Percentiles rank a stretch among this genome's conserved stretches.
phyloP scores from a whole-genome alignment of 768 basidiomycete genomes.

The Nevesoporus exiguus region DNA sequence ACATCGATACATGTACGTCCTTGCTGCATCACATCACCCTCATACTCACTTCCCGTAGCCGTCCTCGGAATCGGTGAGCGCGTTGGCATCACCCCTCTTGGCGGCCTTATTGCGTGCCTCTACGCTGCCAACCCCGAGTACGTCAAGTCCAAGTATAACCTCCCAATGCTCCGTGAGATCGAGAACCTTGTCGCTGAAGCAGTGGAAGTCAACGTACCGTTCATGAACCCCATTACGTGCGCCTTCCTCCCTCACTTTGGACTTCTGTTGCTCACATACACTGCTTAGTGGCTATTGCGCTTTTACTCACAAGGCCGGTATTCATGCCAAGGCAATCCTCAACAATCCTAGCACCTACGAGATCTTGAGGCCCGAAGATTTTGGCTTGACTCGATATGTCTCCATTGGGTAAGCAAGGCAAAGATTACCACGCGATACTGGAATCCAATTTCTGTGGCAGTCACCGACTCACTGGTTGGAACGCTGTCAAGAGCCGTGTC shows the following conservation, averaged over 20 bases:
- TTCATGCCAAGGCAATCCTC: conserved; percentile 99
- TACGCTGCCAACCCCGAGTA: conserved; percentile 98
- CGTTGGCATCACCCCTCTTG: conserved; percentile 97
- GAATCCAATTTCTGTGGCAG: conserved; percentile 35
- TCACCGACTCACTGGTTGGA: conserved; percentile 97
- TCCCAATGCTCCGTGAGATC: conserved; percentile 94
- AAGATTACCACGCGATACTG: neutral
- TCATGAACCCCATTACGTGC: conserved; percentile 94
- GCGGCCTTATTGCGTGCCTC: conserved; percentile 94
- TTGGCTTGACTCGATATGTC: conserved; percentile 95
- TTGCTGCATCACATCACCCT: neutral
- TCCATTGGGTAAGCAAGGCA: conserved; percentile 72
- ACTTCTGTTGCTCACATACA: neutral
- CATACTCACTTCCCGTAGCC: conserved; percentile 41
- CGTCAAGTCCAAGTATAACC: conserved; percentile 99
- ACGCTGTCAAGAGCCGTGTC: conserved; percentile 98
- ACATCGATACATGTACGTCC: conserved; percentile 90
- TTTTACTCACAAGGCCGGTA: conserved; percentile 99
- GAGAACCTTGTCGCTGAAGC: conserved; percentile 99
- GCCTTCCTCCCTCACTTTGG: neutral
- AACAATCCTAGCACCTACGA: conserved; percentile 99
- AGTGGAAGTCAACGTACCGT: conserved; percentile 96
- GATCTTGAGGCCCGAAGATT: conserved; percentile 98
- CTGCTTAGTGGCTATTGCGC: conserved; percentile 88
- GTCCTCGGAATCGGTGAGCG: conserved; percentile 98